Percentiles rank a stretch among this genome's conserved stretches.
phyloP scores from a whole-genome alignment of 768 basidiomycete species.

The Pulveroboletus frians region DNA sequence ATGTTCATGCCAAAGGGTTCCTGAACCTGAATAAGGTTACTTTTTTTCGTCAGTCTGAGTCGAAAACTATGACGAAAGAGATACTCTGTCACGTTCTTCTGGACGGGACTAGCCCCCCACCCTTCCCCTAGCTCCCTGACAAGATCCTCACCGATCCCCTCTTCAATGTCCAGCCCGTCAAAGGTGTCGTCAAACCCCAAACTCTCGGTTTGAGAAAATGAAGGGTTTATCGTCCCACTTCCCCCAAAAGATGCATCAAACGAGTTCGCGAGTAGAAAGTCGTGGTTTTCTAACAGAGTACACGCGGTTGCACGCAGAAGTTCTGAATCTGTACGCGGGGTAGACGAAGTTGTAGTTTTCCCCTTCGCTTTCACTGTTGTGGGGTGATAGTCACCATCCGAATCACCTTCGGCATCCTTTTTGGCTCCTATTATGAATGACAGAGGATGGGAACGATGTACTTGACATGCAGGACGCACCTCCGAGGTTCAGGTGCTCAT shows the following conservation, averaged over 20 bases:
- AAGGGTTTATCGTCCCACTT: slow-evolving; percentile 31
- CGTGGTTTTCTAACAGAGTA: slow-evolving; percentile 68
- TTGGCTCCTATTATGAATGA: slow-evolving; percentile 2
- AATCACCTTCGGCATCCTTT: slow-evolving; percentile 27
- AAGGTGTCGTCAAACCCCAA: slow-evolving; percentile 52
- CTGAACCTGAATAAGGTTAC: slow-evolving; percentile 14
- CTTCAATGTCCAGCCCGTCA: slow-evolving; percentile 54
- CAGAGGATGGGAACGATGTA: background rate
- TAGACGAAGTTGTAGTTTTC: slow-evolving; percentile 24
- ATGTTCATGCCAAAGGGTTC: slow-evolving; percentile 15
- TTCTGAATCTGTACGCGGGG: slow-evolving; percentile 35
- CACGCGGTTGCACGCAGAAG: slow-evolving; percentile 47
- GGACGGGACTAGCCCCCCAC: slow-evolving; percentile 42
- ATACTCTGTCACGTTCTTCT: slow-evolving; percentile 15
- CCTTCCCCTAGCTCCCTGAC: slow-evolving; percentile 69
- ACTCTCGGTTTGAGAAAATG: slow-evolving; percentile 53
- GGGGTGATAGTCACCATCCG: slow-evolving; percentile 52
- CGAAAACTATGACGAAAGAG: background rate
- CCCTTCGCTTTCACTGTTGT: slow-evolving; percentile 22
- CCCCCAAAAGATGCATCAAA: slow-evolving; percentile 57
- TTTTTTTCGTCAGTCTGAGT: slow-evolving; percentile 11
- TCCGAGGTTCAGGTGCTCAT: slow-evolving; percentile 50
- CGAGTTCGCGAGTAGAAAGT: slow-evolving; percentile 60
- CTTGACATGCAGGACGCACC: slow-evolving; percentile 28
- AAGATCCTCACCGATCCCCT: slow-evolving; percentile 66